Evolutionary conservation across 768 basidiomycete species (phyloP).

Genomic region (Rhizopogon vinicolor): DNA sequence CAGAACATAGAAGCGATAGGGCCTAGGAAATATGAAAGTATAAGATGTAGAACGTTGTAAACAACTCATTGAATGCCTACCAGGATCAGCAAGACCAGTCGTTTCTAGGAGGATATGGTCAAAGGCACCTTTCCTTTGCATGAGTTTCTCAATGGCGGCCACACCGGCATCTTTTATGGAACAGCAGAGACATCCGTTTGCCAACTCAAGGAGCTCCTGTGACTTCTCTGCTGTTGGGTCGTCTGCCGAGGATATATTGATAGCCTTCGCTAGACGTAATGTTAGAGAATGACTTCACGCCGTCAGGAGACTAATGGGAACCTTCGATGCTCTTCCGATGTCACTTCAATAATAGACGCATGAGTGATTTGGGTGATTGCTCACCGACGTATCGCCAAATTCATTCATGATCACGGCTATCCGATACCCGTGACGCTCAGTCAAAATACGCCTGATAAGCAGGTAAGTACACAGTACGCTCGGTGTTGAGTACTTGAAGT

Average conservation of each 20-base stretch:
- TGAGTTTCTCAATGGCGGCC: constrained; percentile 90
- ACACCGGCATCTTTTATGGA: constrained; percentile 93
- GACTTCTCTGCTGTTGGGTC: constrained; percentile 60
- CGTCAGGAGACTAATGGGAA: constrained; percentile 26
- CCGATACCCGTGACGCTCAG: constrained; percentile 88
- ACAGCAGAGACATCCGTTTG: constrained; percentile 98
- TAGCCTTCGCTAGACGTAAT: constrained; percentile 61
- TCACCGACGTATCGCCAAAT: constrained; percentile 91
- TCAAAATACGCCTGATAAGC: constrained; percentile 70
- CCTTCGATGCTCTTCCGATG: constrained; percentile 83
- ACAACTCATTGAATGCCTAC: constrained; percentile 31
- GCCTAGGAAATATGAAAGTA: constrained; percentile 35
- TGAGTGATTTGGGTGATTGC: constrained; percentile 19
- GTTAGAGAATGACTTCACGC: background rate
- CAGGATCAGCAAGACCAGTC: constrained; percentile 94
- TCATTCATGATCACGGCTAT: constrained; percentile 99
- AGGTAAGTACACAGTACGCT: background rate
- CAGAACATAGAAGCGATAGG: constrained; percentile 86
- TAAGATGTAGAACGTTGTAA: background rate
- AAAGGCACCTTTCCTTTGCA: constrained; percentile 81
- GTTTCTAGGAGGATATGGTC: constrained; percentile 96
- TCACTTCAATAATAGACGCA: constrained; percentile 8
- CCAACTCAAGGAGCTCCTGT: constrained; percentile 87
- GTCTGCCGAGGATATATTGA: constrained; percentile 71
- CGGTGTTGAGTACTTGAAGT: constrained; percentile 15